Conservation (phyloP, 805 yeast genomes). For the Komagataella phaffii region DNA sequence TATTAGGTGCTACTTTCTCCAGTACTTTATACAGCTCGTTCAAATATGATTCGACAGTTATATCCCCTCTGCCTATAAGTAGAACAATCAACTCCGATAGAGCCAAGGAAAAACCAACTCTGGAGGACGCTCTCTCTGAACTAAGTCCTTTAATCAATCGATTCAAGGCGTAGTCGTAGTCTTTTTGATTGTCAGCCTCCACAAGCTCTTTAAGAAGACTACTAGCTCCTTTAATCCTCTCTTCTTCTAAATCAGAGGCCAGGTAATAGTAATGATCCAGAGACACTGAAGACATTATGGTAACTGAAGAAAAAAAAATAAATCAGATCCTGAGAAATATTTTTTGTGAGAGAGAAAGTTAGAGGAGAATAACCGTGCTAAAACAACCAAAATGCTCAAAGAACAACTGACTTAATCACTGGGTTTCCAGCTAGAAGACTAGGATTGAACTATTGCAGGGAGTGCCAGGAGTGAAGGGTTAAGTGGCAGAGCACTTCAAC, state of each 20-base stretch:
- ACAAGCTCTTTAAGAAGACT: slow-evolving; percentile 47
- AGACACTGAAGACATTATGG: slow-evolving; percentile 23
- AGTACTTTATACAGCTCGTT: slow-evolving; percentile 20
- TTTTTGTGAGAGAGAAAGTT: not conserved
- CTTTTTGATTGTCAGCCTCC: slow-evolving; percentile 26
- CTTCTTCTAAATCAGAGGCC: slow-evolving; percentile 64
- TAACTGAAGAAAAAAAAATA: not conserved
- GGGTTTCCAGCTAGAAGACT: not conserved
- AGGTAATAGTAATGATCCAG: slow-evolving; percentile 67
- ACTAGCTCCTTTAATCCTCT: slow-evolving; percentile 63
- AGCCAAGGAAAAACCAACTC: slow-evolving; percentile 83
- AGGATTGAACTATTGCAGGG: not conserved
- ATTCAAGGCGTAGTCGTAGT: slow-evolving; percentile 73
- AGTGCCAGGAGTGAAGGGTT: no score
- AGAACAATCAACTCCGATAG: slow-evolving; percentile 51
- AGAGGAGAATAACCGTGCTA: not conserved
- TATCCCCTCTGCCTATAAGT: slow-evolving; percentile 14
- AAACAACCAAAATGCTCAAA: not conserved
- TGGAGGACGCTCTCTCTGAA: slow-evolving; percentile 70
- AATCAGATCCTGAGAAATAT: not conserved
- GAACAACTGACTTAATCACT: no score
- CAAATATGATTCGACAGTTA: slow-evolving; percentile 26
- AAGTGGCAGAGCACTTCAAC: no score
- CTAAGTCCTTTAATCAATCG: slow-evolving; percentile 73
- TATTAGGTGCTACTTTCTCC: slow-evolving; percentile 21